Base-by-base conservation (phyloP, 1,284 basidiomycete species). In the Austroboletus niveus region DNA sequence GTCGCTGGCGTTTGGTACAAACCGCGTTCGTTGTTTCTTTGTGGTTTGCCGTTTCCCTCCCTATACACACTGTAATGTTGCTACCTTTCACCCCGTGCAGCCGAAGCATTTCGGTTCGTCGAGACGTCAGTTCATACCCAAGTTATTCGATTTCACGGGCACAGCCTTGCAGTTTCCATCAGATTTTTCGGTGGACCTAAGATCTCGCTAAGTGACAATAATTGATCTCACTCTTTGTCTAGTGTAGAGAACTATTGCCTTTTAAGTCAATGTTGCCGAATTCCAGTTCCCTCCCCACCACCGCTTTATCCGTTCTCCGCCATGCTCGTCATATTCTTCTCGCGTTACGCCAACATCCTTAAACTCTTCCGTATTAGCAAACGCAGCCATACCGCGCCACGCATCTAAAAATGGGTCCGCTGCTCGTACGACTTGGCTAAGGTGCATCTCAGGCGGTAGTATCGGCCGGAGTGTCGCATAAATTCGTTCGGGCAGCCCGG, bases 321-420 rank as follows among this genome's bases (percentile, higher is more conserved):
- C 97, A 73, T 85, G 84, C 70, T 99, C 97, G 4, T 94, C 85
- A 59, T 98, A 99, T 63, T 97, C 92, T 5, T 79, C 82, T 60
- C 78, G 82, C 4, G 88, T 91, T 42, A 90, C 78, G 1, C 77
- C 76, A 2, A 84, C 78, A 20, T 68, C 65, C 41, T 63, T 64
- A 54, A 87, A 89, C 53, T 81, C 85, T 0, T 77, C 73, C 8
- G 84, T 86, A 47, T 69, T 66, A 24, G 87, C 83, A 75, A 94
- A 97, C 53, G 78, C 77, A 5, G 91, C 89, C 92, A 98, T 97
- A 6, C 96, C 96, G 44, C 79, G 78, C 95, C 95, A 99, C 5
- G 94, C 87, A 65, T 97, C 94, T 49, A 87, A 67, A 14, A 76
- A 62, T 2, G 89, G 82, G 67, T 97, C 85, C 5, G 63, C 73